Evolutionary conservation across 2,329 filamentous ascomycete genomes (phyloP).

Genomic region (Cladophialophora exuberans): DNA sequence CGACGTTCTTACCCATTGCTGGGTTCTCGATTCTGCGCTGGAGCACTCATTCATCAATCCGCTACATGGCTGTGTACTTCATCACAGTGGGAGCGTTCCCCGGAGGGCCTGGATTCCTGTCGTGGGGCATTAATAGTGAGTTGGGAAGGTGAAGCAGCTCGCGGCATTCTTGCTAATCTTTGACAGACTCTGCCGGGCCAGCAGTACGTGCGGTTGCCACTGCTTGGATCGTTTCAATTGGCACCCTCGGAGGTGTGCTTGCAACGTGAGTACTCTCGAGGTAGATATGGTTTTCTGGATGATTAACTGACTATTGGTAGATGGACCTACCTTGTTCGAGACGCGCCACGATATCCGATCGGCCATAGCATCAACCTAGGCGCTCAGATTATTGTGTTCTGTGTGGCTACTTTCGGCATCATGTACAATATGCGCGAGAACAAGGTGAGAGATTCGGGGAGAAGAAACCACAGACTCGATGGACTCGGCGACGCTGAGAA

Average conservation of each 20-base stretch:
- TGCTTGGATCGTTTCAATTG: constrained; percentile 78
- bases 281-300: constrained; percentile 64
- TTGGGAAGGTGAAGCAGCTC: constrained; percentile 39
- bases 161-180: background rate
- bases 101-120: constrained; percentile 86
- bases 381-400: constrained; percentile 23
- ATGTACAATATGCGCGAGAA: constrained; percentile 38
- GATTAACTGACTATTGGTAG: constrained; percentile 11
- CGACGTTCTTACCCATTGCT: constrained; percentile 69
- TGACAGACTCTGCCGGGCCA: constrained; percentile 56
- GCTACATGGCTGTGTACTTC: constrained; percentile 82
- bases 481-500: constrained; percentile 41
- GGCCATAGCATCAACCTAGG: constrained; percentile 57
- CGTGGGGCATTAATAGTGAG: constrained; percentile 78
- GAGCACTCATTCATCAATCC: constrained; percentile 65
- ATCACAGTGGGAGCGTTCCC: constrained; percentile 79
- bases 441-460: constrained; percentile 34
- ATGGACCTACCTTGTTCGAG: constrained; percentile 37
- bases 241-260: constrained; percentile 78
- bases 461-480: constrained; percentile 34
- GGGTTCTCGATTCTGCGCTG: constrained; percentile 76
- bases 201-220: constrained; percentile 70
- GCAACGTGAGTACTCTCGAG: constrained; percentile 60
- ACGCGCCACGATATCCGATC: constrained; percentile 54
- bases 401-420: constrained; percentile 26